Evolutionary conservation across 805 yeast species (phyloP), one percentile per base, ranked within the genome.

Genomic region (Wickerhamiella occidentalis): DNA sequence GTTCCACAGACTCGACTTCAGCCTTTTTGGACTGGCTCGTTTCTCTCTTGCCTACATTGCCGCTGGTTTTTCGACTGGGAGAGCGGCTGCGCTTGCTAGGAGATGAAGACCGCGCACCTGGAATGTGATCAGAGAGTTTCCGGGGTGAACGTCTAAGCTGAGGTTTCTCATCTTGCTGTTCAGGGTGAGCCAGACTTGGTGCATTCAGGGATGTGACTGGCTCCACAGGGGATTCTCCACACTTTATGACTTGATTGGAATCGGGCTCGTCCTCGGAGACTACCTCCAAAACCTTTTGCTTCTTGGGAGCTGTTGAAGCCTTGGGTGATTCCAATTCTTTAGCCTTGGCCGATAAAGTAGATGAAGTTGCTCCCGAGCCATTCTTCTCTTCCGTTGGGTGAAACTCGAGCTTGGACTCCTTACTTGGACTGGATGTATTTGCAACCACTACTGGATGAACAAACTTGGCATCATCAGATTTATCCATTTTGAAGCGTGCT

Each of bases 401-500:
- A n/a, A 9, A 17, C 35, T 26, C 35, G 2, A 26, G 6, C 23
- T 18, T 6, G 9, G 35, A 23, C 13, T 13, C 22, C 25, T 41
- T 13, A 26, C 30, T 18, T 17, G 18, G 15, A 15, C 15, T 13
- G 13, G n/a, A 4, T 9, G 8, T 2, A 6, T 11, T 23, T 5
- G 15, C 28, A 13, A 18, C 46, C 5, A 42, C 38, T 4, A 28
- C 38, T 11, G 47, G 47, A 5, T 35, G 40, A 21, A 45, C 47
- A 15, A 33, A 45, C 17, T 25, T 22, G 22, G 40, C 40, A 23
- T 45, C 30, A n/a, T 28, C 35, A n/a, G 26, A 18, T 17, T 17
- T 18, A 25, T 25, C 41, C 18, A 37, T 37, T 38, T 45, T 45
- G 40, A 45, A 45, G 19, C 40, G 29, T n/a, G 47, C 47, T 19